A percentile compares a stretch with the other conserved stretches of the same genome.
Evolutionary conservation across 1,284 basidiomycete species (phyloP).

Genomic region (Naganishia sp.): DNA sequence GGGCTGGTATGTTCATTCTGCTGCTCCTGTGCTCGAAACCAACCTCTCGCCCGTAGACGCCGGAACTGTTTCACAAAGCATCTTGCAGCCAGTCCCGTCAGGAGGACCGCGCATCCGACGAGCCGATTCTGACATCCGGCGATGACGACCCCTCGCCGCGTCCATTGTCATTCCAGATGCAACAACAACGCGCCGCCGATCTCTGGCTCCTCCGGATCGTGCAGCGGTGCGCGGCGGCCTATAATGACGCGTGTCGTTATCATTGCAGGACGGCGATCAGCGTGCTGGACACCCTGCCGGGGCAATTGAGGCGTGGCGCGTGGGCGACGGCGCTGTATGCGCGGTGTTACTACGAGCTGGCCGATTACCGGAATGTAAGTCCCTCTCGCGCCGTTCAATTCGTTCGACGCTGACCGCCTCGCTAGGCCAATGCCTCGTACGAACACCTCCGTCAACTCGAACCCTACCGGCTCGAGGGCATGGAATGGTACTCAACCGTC

Average conservation of each 20-base stretch:
- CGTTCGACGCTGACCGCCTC: background rate
- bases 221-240: conserved; percentile 75
- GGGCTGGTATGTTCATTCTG: background rate
- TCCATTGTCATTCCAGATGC: conserved; percentile 61
- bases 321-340: conserved; percentile 79
- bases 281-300: conserved; percentile 74
- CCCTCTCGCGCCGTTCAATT: no score
- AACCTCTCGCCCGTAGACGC: conserved; percentile 10
- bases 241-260: conserved; percentile 70
- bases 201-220: conserved; percentile 78
- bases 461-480: conserved; percentile 80
- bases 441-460: conserved; percentile 72
- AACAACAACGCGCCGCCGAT: conserved; percentile 72
- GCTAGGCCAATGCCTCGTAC: conserved; percentile 83
- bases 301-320: conserved; percentile 69
- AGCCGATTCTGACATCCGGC: conserved; percentile 63
- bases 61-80: conserved; percentile 25
- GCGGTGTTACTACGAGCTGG: conserved; percentile 79
- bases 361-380: conserved; percentile 81
- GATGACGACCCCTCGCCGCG: conserved; percentile 62
- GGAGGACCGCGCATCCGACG: conserved; percentile 12
- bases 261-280: conserved; percentile 71
- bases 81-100: conserved; percentile 40
- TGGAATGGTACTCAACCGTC: conserved; percentile 91
- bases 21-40: background rate